Percentiles rank a stretch among this genome's conserved stretches.
Evolutionary conservation across 306 rosid species (phyloP).

Genomic region (Ormosia emarginata): DNA sequence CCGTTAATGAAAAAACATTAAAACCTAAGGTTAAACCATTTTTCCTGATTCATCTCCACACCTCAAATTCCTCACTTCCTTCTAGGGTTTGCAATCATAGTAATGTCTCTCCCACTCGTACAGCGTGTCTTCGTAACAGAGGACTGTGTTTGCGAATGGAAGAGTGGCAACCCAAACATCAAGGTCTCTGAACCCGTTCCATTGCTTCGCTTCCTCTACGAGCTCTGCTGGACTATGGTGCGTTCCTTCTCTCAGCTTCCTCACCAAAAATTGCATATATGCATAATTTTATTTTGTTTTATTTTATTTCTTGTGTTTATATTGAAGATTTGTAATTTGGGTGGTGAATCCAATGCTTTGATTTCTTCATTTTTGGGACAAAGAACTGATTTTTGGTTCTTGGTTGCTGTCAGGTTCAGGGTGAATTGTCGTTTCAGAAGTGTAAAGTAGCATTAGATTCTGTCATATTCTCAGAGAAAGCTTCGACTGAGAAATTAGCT

Average conservation of each 20-base stretch:
- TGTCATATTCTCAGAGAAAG: conserved; percentile 54
- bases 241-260: conserved; percentile 1
- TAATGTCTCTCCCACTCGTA: conserved; percentile 75
- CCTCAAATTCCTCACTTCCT: not conserved
- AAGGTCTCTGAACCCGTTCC: conserved; percentile 66
- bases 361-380: conserved; percentile 1
- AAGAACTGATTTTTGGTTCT: conserved; percentile 16
- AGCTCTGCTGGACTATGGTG: conserved; percentile 90
- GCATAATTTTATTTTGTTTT: no score
- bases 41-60: not conserved
- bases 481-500: conserved; percentile 56
- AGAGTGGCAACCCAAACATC: conserved; percentile 55
- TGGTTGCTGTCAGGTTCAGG: conserved; percentile 65
- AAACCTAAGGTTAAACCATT: conserved; percentile 28
- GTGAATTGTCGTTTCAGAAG: conserved; percentile 86
- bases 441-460: conserved; percentile 86
- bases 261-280: not conserved
- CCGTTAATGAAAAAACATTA: no score
- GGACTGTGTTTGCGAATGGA: conserved; percentile 86
- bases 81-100: conserved; percentile 31
- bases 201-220: conserved; percentile 87
- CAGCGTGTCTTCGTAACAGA: conserved; percentile 64
- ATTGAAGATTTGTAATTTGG: not conserved
- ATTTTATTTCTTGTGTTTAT: not conserved
- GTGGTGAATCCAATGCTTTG: not conserved